Conservation (phyloP, 345 rosid species). For the Turritis glabra region DNA sequence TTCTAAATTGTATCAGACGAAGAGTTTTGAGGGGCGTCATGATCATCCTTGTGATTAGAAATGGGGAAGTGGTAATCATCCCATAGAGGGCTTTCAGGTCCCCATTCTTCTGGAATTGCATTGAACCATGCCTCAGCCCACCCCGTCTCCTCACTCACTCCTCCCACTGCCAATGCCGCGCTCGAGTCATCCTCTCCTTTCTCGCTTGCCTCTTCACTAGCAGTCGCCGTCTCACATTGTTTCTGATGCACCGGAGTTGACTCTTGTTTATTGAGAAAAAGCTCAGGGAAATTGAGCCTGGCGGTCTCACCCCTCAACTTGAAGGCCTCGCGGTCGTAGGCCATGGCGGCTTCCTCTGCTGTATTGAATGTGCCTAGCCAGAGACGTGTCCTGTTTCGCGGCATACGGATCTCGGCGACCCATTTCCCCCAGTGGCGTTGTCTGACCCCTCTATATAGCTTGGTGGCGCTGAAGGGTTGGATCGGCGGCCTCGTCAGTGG, state of each 20-base stretch:
- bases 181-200: slow-evolving; percentile 36
- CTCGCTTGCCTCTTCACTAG: slow-evolving; percentile 8
- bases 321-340: slow-evolving; percentile 89
- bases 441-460: slow-evolving; percentile 89
- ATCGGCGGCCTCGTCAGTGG: slow-evolving; percentile 53
- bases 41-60: slow-evolving; percentile 43
- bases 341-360: slow-evolving; percentile 91
- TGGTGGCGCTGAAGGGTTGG: slow-evolving; percentile 74
- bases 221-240: slow-evolving; percentile 24
- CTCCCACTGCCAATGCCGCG: slow-evolving; percentile 27
- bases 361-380: slow-evolving; percentile 97
- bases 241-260: slow-evolving; percentile 33
- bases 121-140: slow-evolving; percentile 79
- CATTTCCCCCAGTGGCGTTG: slow-evolving; percentile 99
- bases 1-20: slow-evolving; percentile 5
- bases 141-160: slow-evolving; percentile 61
- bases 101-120: slow-evolving; percentile 84
- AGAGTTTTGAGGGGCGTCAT: slow-evolving; percentile 34
- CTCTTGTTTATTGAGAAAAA: slow-evolving; percentile 60
- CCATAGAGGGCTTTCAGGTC: slow-evolving; percentile 92
- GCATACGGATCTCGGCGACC: slow-evolving; percentile 97
- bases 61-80: slow-evolving; percentile 72
- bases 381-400: slow-evolving; percentile 85
- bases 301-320: slow-evolving; percentile 86
- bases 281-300: slow-evolving; percentile 85